These are phyloP conservation scores for Cystoisospora suis DNA, from an alignment of 169 alveolate genomes.

Conservation along the genomic window DNA sequence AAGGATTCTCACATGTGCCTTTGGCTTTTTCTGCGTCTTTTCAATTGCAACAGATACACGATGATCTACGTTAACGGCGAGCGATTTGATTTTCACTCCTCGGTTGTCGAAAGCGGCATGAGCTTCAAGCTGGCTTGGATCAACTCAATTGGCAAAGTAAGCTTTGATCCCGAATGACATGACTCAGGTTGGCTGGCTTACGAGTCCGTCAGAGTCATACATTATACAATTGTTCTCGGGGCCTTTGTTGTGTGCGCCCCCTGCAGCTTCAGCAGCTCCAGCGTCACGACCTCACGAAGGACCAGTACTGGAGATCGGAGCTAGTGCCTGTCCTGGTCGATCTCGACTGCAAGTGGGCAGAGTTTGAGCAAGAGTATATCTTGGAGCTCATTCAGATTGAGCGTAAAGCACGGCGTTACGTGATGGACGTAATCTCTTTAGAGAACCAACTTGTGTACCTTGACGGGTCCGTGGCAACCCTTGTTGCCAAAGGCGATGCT, in stretches of 20 bases:
- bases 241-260: neutral
- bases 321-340: constrained; percentile 62
- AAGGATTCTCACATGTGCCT: neutral
- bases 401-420: constrained; percentile 57
- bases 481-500: constrained; percentile 40
- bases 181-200: too few relatives aligned
- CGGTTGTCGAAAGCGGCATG: constrained; percentile 59
- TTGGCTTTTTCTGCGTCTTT: neutral
- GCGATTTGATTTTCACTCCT: constrained; percentile 54
- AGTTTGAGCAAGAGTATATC: constrained; percentile 61
- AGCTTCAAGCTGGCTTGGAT: constrained; percentile 50
- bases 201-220: too few relatives aligned
- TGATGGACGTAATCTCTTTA: constrained; percentile 31
- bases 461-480: constrained; percentile 53
- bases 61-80: constrained; percentile 64
- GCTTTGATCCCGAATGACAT: neutral
- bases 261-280: constrained; percentile 42
- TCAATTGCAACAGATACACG: constrained; percentile 32
- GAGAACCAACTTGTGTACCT: constrained; percentile 39
- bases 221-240: neutral
- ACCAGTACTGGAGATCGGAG: constrained; percentile 54
- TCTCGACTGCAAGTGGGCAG: constrained; percentile 60
- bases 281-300: constrained; percentile 1
- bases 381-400: constrained; percentile 58
- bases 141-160: constrained; percentile 28